phyloP scores from a whole-genome alignment of 768 basidiomycete genomes.

The Amanita phalloides region DNA sequence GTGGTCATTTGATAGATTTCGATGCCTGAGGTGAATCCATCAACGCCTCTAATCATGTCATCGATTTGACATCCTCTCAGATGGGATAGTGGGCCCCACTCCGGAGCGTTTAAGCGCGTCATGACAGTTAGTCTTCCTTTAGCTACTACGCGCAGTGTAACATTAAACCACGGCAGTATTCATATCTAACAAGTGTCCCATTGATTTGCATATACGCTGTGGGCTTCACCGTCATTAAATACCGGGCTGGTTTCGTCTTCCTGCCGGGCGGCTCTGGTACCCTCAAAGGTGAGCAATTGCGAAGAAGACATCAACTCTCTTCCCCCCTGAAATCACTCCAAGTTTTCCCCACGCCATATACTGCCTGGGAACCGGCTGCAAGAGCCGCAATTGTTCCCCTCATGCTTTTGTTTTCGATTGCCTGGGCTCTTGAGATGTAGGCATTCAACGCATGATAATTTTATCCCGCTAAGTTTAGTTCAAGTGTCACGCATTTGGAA shows the following conservation, averaged over 20 bases:
- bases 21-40: slow-evolving; percentile 47
- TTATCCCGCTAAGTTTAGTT: neutral
- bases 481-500: slow-evolving; percentile 72
- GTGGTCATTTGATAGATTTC: slow-evolving; percentile 75
- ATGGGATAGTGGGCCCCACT: slow-evolving; percentile 56
- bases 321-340: neutral
- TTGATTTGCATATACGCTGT: slow-evolving; percentile 44
- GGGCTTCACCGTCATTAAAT: slow-evolving; percentile 67
- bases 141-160: neutral
- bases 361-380: slow-evolving; percentile 39
- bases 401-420: slow-evolving; percentile 48
- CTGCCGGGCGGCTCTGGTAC: slow-evolving; percentile 28
- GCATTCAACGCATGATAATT: slow-evolving; percentile 11
- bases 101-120: slow-evolving; percentile 74
- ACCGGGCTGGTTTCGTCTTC: slow-evolving; percentile 48
- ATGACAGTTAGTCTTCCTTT: slow-evolving; percentile 56
- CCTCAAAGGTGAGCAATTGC: slow-evolving; percentile 25
- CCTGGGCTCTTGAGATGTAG: slow-evolving; percentile 72
- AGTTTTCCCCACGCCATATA: slow-evolving; percentile 61
- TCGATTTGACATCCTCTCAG: slow-evolving; percentile 19
- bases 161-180: slow-evolving; percentile 37
- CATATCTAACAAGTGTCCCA: slow-evolving; percentile 57
- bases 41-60: neutral
- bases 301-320: neutral
- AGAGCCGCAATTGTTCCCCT: slow-evolving; percentile 52